Evolutionary conservation across 768 basidiomycete species (phyloP).

Genomic region (Amylocystis lapponica): DNA sequence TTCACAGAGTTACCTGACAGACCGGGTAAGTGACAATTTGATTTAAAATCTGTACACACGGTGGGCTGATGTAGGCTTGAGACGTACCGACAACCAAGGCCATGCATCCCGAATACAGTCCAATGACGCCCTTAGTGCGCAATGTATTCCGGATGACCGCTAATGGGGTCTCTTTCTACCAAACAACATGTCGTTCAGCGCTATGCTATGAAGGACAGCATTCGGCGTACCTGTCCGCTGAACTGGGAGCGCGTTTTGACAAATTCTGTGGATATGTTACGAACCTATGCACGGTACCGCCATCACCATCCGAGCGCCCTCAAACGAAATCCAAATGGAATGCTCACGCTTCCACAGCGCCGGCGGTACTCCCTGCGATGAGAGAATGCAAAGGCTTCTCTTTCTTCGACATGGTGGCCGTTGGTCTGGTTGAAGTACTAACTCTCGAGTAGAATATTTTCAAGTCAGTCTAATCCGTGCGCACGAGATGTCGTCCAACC

Average conservation of each 20-base stretch:
- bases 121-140: conserved; percentile 65
- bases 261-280: conserved; percentile 89
- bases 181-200: neutral
- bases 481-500: no score
- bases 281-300: conserved; percentile 41
- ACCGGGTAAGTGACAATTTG: neutral
- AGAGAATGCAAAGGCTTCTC: conserved; percentile 86
- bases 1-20: conserved; percentile 73
- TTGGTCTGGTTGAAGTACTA: neutral
- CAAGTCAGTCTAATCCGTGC: no score
- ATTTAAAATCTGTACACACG: neutral
- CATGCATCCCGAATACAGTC: conserved; percentile 90
- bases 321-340: neutral
- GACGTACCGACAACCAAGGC: conserved; percentile 68
- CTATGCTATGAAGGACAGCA: conserved; percentile 9
- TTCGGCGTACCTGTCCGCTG: conserved; percentile 71
- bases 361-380: conserved; percentile 88
- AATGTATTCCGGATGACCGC: conserved; percentile 72
- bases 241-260: conserved; percentile 95
- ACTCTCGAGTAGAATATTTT: neutral
- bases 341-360: conserved; percentile 86
- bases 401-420: conserved; percentile 45
- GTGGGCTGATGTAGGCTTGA: no score
- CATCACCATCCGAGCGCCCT: neutral
- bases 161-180: conserved; percentile 62